Conservation (phyloP, 257 asterid species). For the Solanum appendiculatum region DNA sequence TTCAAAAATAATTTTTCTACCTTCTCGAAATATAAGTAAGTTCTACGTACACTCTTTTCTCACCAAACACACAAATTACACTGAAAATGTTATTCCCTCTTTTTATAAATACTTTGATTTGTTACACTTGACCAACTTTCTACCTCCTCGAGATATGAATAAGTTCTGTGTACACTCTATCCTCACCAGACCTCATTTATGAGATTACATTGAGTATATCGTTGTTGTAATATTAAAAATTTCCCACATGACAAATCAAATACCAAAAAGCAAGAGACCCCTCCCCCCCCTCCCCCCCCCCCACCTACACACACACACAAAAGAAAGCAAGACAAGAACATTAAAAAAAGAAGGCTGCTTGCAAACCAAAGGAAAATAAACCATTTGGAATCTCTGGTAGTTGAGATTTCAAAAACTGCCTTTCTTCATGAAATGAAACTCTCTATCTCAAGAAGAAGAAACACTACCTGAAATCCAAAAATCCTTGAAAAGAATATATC, state of each 20-base stretch:
- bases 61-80: background rate
- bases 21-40: no score
- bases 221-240: background rate
- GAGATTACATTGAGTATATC: no score
- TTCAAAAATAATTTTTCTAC: rapidly evolving
- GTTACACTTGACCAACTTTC: background rate
- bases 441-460: slow-evolving; percentile 1
- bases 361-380: slow-evolving; percentile 8
- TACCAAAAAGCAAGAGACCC: background rate
- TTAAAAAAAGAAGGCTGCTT: background rate
- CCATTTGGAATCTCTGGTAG: slow-evolving; percentile 28
- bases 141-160: background rate
- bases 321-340: background rate
- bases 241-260: slow-evolving; percentile 7
- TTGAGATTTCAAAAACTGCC: slow-evolving; percentile 14
- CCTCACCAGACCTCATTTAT: no score
- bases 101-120: no score
- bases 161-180: no score
- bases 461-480: background rate
- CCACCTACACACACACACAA: background rate
- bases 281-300: background rate
- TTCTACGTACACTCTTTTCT: no score
- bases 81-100: background rate
- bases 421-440: slow-evolving; percentile 10
- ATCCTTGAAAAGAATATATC: slow-evolving; percentile 13